Base-by-base conservation (phyloP, 106 monocot genomes). In the Ottelia alismoides region DNA sequence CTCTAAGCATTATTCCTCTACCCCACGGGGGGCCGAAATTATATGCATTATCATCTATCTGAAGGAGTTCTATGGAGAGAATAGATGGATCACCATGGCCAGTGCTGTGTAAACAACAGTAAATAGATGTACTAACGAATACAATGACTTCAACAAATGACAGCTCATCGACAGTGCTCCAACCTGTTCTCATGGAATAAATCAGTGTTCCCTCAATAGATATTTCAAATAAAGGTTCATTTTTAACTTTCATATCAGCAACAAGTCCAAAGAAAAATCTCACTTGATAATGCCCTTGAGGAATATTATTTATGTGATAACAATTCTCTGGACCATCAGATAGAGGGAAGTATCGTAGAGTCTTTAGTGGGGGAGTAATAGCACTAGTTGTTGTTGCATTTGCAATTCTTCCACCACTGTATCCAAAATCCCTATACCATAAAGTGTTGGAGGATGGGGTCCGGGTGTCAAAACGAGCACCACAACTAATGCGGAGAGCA, bases 311-410 rank as follows among this genome's bases (percentile, higher is more conserved):
- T 43, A 98, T 74, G 40, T 70, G 72, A 52, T 98, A 98, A 65
- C 98, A 98, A 66, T 98, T 98, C 61, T 98, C 90, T 22, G 85
- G 78, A 50, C 98, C 98, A 74, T 85, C 82, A 27, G 90, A 98
- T 0, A 98, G 69, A 28, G 98, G 98, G 65, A 98, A 98, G 70
- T 79, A 85, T 2, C 98, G 73, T 58, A 98, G 85, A 20, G 98
- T 98, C 68, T 61, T 74, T 25, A 98, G 82, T 0, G 79, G 82
- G 31, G 98, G 98, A 22, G 48, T 57, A 45, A 86, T 82, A 25
- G 30, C 67, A 60, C 79, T 79, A 1, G 98, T 45, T 2, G 35
- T 47, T 28, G 74, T 70, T 20, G 79, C 98, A 57, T 79, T 83
- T 49, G 82, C 64, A 25, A 77, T 63, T 56, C 74, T 79, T 57